Conservation (phyloP, 116 monocot species). For the Posidonia oceanica region DNA sequence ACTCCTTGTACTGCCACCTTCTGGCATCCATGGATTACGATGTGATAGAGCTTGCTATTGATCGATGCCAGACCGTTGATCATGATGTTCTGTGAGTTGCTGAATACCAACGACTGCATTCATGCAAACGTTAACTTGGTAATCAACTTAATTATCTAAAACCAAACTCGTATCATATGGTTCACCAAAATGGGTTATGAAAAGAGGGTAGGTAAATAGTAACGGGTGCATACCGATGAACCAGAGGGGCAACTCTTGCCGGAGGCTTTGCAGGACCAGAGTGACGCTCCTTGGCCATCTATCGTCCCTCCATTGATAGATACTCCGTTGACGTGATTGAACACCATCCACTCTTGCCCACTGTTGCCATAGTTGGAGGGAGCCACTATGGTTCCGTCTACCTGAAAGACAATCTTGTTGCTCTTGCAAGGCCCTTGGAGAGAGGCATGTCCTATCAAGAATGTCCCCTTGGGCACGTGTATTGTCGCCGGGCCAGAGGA, state of each 20-base stretch:
- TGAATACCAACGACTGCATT: conserved; percentile 38
- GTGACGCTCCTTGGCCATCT: conserved; percentile 40
- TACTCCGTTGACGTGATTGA: conserved; percentile 46
- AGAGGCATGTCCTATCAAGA: conserved; percentile 16
- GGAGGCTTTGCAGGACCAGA: conserved; percentile 63
- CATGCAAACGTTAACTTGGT: neutral
- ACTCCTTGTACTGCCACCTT: conserved; percentile 27
- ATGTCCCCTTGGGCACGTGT: conserved; percentile 17
- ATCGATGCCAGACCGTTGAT: conserved; percentile 25
- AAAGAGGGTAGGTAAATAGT: neutral
- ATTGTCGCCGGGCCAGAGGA: conserved; percentile 12
- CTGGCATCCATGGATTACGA: conserved; percentile 24
- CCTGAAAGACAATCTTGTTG: conserved; percentile 10
- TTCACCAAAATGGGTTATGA: neutral
- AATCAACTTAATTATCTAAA: neutral
- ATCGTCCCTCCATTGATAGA: conserved; percentile 52
- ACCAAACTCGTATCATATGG: neutral
- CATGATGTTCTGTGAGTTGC: conserved; percentile 34
- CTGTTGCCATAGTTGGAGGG: conserved; percentile 11
- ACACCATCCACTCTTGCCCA: conserved; percentile 22
- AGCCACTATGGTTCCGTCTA: conserved; percentile 48
- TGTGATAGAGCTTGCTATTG: conserved; percentile 63
- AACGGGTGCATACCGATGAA: conserved; percentile 22
- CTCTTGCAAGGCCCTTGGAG: conserved; percentile 56
- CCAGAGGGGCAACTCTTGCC: conserved; percentile 43